Evolutionary conservation across 2,329 filamentous ascomycete genomes (phyloP).

Genomic region (Rugonectria rugulosa): DNA sequence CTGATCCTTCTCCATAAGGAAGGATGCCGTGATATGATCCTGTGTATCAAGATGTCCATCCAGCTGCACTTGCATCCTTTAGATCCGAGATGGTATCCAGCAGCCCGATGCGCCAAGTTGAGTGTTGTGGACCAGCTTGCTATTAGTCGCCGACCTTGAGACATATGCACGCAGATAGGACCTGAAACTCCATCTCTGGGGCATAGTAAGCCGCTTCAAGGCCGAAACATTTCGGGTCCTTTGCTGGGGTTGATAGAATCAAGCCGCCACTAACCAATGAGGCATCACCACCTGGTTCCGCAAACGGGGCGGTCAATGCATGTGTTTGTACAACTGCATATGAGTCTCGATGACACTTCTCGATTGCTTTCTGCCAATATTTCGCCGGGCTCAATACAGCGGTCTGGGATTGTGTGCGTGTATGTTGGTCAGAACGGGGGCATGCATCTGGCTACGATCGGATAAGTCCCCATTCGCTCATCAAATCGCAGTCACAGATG

Average conservation of each 20-base stretch:
- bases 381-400: neutral
- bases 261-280: neutral
- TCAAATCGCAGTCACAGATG: neutral
- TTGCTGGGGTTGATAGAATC: neutral
- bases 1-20: neutral
- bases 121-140: no score
- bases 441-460: slow-evolving; percentile 6
- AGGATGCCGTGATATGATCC: neutral
- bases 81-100: neutral
- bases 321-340: neutral
- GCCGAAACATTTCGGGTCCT: no score
- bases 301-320: neutral
- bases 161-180: neutral
- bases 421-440: neutral
- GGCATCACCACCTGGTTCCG: neutral
- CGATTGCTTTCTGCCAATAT: neutral
- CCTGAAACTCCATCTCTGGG: no score
- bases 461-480: neutral
- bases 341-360: neutral
- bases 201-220: no score
- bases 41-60: neutral
- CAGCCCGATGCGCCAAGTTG: slow-evolving; percentile 1
- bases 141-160: no score
- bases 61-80: neutral
- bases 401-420: neutral